Base-by-base conservation (phyloP, 1,139 yeast species). In the Diutina scorzettiae region DNA sequence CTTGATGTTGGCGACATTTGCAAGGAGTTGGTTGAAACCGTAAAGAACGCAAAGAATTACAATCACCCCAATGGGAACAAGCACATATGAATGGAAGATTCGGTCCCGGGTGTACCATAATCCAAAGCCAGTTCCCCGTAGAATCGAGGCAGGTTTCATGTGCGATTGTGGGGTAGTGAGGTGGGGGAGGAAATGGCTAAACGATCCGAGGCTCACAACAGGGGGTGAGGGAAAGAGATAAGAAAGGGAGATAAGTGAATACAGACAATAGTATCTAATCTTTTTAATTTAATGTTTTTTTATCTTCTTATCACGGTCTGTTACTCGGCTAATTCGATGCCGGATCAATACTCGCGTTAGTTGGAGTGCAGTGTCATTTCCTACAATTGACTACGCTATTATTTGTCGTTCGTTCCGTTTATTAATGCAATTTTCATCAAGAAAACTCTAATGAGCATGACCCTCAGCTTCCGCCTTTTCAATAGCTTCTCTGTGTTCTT, bases 1-100 rank as follows among this genome's bases (percentile, higher is more conserved):
- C 41, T 69, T 63, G 47, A 81, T 69, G 7, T 73, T 67, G 29
- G 76, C 69, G 21, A 68, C 58, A 43, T 63, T 53, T 21, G 63
- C 59, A 44, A 82, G 67, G 42, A 76, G 58, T 43, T 66, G 63
- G 51, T 82, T 76, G 37, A 81, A 66, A 0, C 84, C 89, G 50
- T 81, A 83, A n/a, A 82, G 59, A 3, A 77, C 60, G 25, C 55
- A 46, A 43, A 66, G 53, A 29, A 66, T 48, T 1, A 59, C 41
- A 17, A 68, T 41, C 8, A 65, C 53, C 2, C 73, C 73, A 1
- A 55, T 41, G 3, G 73, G 73, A 2, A 66, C 55, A 14, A 66
- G 44, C 11, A 62, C 44, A 48, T 63, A 69, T 9, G 69, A 57
- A 32, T 56, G 57, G 21, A 64, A 43, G 9, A 67, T 49, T 46